Percentiles rank a stretch among this genome's conserved stretches.
Conservation (phyloP, 352 stramenopile genomes). For the Phytopythium montanum region DNA sequence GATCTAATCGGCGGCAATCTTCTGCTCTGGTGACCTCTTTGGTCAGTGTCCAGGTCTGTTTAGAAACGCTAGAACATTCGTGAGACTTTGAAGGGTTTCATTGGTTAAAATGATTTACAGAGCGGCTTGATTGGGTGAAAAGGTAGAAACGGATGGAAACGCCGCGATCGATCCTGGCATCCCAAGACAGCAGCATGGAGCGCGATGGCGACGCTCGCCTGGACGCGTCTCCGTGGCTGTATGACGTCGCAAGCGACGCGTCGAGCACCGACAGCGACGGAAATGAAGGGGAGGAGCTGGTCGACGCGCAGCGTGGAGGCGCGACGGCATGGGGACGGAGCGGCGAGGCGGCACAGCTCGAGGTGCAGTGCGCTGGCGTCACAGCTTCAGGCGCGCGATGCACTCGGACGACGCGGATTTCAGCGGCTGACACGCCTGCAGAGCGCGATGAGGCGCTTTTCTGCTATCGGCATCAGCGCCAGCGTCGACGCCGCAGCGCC, state of each 20-base stretch:
- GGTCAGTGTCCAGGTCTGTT: not conserved
- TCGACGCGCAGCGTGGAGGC: not conserved
- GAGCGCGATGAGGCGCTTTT: not conserved
- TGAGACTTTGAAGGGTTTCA: not conserved
- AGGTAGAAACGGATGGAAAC: slow-evolving; percentile 2
- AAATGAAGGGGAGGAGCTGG: not conserved
- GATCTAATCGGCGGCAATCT: too few relatives aligned
- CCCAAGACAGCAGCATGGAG: not conserved
- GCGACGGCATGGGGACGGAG: not conserved
- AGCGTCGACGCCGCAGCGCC: not conserved
- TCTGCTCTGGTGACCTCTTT: too few relatives aligned
- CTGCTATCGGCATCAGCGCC: slow-evolving; percentile 12
- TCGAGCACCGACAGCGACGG: not conserved
- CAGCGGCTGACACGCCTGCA: not conserved
- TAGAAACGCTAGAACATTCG: slow-evolving; percentile 9
- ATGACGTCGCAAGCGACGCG: slow-evolving; percentile 5
- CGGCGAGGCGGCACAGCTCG: not conserved
- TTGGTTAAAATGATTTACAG: not conserved
- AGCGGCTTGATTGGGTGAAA: not conserved
- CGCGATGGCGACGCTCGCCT: not conserved
- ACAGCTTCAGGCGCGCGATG: slow-evolving; percentile 3
- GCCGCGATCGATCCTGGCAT: not conserved
- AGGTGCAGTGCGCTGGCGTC: slow-evolving; percentile 12
- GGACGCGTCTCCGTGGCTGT: slow-evolving; percentile 11
- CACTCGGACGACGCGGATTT: slow-evolving; percentile 11